Evolutionary conservation across 2,329 filamentous ascomycete species (phyloP), one percentile per base, ranked within the genome.

Genomic region (Colletotrichum sp.): DNA sequence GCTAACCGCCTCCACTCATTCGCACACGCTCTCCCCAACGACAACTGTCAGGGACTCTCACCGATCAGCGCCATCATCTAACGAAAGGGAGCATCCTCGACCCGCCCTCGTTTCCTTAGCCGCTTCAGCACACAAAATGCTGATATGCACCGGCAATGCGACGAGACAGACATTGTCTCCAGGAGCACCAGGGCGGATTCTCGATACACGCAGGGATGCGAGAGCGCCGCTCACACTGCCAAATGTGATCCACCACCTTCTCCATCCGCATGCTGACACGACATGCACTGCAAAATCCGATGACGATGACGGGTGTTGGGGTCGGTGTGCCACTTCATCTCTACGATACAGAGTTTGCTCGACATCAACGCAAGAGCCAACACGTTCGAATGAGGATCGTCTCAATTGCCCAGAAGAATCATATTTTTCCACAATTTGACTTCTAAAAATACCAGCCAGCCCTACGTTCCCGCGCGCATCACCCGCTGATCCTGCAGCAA

Each of bases 111-210:
- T 70, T 55, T 55, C 66, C 38, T 54, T 33, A 69, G 38, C 61
- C 31, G 38, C 54, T 65, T 70, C 70, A 54, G 21, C 29, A 61
- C 31, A 18, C 34, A 36, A 67, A 13, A 47, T 27, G 4, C 27
- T 55, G 59, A 43, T 43, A 65, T 64, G 54, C 66, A 51, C n/a
- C 36, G 18, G 34, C 54, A 51, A 34, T 21, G 34, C 15, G 59
- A 33, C 55, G 71, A 73, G 61, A 70, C 54, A 54, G 51, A 27
- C 33, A 61, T 34, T 55, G 61, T 73, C 66, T 69, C 61, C 70
- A 55, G 33, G 31, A 73, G 21, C n/a, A 27, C n/a, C 21, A 59
- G 51, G 33, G 59, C 61, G n/a, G 33, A 16, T 59, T 38, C 18
- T 24, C 59, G 47, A 29, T 33, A 27, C 21, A 21, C 31, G 36